phyloP scores from a whole-genome alignment of 2,329 filamentous ascomycete genomes.

The Bipolaris victoriae region DNA sequence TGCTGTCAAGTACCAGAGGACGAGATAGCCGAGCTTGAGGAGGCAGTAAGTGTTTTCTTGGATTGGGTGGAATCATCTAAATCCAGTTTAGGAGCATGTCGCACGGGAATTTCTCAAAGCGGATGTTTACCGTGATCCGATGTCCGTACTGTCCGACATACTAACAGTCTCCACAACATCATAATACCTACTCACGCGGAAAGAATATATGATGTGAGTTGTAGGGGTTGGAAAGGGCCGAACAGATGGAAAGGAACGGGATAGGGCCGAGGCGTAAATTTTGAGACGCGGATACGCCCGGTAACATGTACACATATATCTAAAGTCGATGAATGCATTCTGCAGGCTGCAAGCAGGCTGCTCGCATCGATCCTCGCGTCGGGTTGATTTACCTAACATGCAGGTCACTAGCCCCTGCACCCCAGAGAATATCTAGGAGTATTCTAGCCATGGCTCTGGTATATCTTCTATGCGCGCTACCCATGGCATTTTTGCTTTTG shows the following conservation, averaged over 20 bases:
- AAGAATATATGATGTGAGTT: background rate
- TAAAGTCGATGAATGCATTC: too few species aligned
- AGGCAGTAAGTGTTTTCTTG: slow-evolving; percentile 60
- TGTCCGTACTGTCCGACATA: slow-evolving; percentile 48
- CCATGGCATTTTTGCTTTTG: too few species aligned
- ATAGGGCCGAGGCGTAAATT: too few species aligned
- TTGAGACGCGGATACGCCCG: too few species aligned
- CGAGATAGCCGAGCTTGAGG: slow-evolving; percentile 70
- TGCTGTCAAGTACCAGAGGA: slow-evolving; percentile 70
- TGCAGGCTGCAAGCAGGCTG: too few species aligned
- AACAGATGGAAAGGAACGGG: background rate
- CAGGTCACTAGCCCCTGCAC: too few species aligned
- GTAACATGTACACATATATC: too few species aligned
- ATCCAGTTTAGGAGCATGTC: slow-evolving; percentile 45
- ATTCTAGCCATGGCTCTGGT: too few species aligned
- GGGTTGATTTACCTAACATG: too few species aligned
- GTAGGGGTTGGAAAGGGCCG: background rate
- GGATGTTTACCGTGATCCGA: slow-evolving; percentile 45
- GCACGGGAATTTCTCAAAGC: slow-evolving; percentile 52
- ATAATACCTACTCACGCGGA: background rate
- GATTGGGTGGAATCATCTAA: slow-evolving; percentile 14
- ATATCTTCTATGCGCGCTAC: too few species aligned
- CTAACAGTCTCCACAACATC: slow-evolving; percentile 22
- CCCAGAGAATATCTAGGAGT: too few species aligned
- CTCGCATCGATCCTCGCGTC: too few species aligned